These are phyloP conservation scores for Gracilaria gracilis DNA, from an alignment of 23 red algal species.

Conservation along the genomic window DNA sequence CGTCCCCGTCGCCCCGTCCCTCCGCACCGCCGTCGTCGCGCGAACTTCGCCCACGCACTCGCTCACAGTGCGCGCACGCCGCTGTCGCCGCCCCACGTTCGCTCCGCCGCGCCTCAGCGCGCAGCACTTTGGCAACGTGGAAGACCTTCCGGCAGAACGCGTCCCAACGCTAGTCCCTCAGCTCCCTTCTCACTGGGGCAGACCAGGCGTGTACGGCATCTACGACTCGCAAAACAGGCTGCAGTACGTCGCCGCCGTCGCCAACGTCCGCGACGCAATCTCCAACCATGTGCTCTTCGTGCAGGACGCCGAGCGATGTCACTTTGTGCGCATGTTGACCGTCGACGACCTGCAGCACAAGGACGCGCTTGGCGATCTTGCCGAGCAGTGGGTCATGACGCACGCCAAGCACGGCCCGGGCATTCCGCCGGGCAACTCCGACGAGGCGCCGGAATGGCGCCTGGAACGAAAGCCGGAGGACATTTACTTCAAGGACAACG, in stretches of 20 bases:
- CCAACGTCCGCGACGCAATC: slow-evolving; percentile 54
- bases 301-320: background rate
- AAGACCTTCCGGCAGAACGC: slow-evolving; percentile 47
- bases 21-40: background rate
- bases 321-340: slow-evolving; percentile 57
- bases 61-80: background rate
- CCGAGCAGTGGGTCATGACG: slow-evolving; percentile 64
- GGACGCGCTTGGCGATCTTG: slow-evolving; percentile 61
- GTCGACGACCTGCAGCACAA: slow-evolving; percentile 28
- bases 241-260: slow-evolving; percentile 71
- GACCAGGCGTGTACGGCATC: slow-evolving; percentile 65
- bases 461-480: slow-evolving; percentile 28
- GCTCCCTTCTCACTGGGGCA: slow-evolving; percentile 44
- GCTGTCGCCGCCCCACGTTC: background rate
- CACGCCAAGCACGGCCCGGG: slow-evolving; percentile 27
- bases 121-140: slow-evolving; percentile 33
- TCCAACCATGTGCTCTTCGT: slow-evolving; percentile 38
- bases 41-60: background rate
- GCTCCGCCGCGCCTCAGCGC: background rate
- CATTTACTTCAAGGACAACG: slow-evolving; percentile 24
- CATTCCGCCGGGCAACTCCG: slow-evolving; percentile 65
- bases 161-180: slow-evolving; percentile 6
- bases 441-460: slow-evolving; percentile 51
- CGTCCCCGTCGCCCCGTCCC: background rate
- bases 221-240: slow-evolving; percentile 16